phyloP scores from a whole-genome alignment of 2,329 filamentous ascomycete genomes.

The Pseudocercospora crystallina region DNA sequence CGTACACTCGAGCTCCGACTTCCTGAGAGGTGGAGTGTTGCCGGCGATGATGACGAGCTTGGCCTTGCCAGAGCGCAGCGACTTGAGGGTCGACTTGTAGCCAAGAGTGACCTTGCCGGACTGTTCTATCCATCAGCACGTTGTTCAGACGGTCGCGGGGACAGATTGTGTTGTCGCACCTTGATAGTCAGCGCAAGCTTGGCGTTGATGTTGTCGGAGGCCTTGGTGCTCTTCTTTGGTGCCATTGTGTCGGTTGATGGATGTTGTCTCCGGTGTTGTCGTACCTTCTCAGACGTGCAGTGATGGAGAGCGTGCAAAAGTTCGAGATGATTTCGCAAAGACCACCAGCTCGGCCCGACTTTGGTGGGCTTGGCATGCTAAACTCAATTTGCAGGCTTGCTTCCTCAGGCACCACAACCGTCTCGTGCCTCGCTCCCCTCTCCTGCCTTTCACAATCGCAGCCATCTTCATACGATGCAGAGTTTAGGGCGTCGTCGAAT shows the following conservation, averaged over 20 bases:
- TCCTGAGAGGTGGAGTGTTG: conserved; percentile 97
- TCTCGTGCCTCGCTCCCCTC: too few species aligned
- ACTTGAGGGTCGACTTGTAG: conserved; percentile 88
- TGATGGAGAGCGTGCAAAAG: not conserved
- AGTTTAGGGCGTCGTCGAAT: too few species aligned
- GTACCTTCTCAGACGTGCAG: conserved; percentile 22
- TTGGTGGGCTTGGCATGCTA: too few species aligned
- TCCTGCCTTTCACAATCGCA: too few species aligned
- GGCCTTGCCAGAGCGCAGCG: conserved; percentile 91
- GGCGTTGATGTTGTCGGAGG: conserved; percentile 75
- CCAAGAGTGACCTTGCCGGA: conserved; percentile 73
- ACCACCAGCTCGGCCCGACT: too few species aligned
- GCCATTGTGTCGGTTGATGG: conserved; percentile 55
- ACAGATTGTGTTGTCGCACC: conserved; percentile 22
- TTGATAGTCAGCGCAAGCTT: conserved; percentile 56
- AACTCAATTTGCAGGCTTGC: too few species aligned
- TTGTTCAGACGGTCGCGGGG: not conserved
- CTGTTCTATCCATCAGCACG: conserved; percentile 31
- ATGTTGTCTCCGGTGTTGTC: conserved; percentile 19
- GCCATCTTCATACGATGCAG: too few species aligned
- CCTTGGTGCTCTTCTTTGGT: conserved; percentile 82
- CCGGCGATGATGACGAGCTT: conserved; percentile 95
- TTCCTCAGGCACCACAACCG: too few species aligned
- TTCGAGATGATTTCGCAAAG: not conserved
- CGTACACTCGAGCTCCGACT: conserved; percentile 82